Base-by-base conservation (phyloP, 2,329 filamentous ascomycete species). In the Aspergillus quadricinctus region DNA sequence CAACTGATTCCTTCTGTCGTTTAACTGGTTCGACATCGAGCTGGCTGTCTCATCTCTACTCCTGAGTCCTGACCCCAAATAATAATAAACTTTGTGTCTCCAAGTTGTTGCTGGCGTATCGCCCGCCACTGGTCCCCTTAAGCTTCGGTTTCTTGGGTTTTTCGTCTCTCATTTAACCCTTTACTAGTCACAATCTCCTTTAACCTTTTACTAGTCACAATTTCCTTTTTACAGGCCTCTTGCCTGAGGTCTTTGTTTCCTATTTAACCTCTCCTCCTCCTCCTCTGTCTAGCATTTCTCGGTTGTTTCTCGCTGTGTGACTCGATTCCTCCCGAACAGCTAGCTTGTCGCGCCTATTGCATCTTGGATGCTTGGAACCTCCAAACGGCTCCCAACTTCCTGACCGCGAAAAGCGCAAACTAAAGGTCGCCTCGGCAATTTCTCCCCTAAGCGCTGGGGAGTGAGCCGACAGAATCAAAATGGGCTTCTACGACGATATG, bases 401-500 rank as follows among this genome's bases (percentile, higher is more conserved):
- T 37, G 17, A 48, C 19, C 41, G n/a, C 23, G 9, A 27, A 48
- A 43, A 27, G 17, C 14, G 2, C 31, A 23, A 28, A 21, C 40
- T 43, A 40, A 8, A 23, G 23, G 21, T 46, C 43, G 21, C 17
- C n/a, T 46, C 43, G 19, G 21, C 21, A 14, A 23, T 23, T 46
- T 14, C 21, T 23, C 23, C 43, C 43, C 23, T 19, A 23, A 21
- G 11, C 43, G 11, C 19, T 46, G 43, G 43, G 43, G 43, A 46
- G 43, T 27, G 21, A 25, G n/a, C 21, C 19, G 28, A 41, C 41
- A 23, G 48, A 46, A 31, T 27, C 27, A 57, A 25, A 27, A 66
- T 66, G 63, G 54, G 48, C 23, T 10, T 60, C 43, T 35, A 43
- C 37, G 57, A 61, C 59, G 56, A 52, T 53, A 61, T 51, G 25